Base-by-base conservation (phyloP, 768 basidiomycete genomes). In the Russula lepida region DNA sequence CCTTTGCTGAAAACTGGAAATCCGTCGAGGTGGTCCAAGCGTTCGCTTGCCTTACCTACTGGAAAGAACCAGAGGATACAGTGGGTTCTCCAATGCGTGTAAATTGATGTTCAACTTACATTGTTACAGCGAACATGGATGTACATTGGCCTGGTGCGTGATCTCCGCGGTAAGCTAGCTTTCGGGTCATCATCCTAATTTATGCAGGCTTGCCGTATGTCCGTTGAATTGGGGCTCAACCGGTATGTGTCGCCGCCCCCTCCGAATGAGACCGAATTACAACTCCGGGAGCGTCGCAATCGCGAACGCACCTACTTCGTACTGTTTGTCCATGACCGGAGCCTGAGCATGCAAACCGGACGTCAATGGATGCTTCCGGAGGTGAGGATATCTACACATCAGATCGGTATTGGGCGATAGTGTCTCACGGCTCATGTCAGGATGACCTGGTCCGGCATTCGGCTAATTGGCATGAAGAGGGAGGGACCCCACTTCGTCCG, bases 301-400 rank as follows among this genome's bases (percentile, higher is more conserved):
- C 79, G 88, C 64, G 91, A 93, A 73, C 81, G 90, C 62, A 91
- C 90, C 1, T 92, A 90, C 71, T 81, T 93, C 51, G 89, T 93
- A 15, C 74, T 93, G 15, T 93, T 88, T 68, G 85, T 90, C 46
- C 91, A 93, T 68, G 90, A 93, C 72, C 85, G 90, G 56, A 89
- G 86, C 68, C 78, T 92, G 49, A 88, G 85, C 73, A 91, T 87
- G 72, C 90, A 92, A 72, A 92, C 90, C 1, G 91, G 90, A 51
- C 78, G 87, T 46, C 84, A 83, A 62, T 92, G 89, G 89, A 92
- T 92, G 91, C 79, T 93, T 21, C 88, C 87, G 9, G 90, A 92
- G 75, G 78, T 79, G 27, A 19, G 41, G 15, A 60, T 39, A 11
- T 37, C 11, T 12, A 59, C 27, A 52, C 27, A 28, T 30, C 13